Conservation (phyloP, 1,284 basidiomycete genomes). For the Fomitopsis palustris region DNA sequence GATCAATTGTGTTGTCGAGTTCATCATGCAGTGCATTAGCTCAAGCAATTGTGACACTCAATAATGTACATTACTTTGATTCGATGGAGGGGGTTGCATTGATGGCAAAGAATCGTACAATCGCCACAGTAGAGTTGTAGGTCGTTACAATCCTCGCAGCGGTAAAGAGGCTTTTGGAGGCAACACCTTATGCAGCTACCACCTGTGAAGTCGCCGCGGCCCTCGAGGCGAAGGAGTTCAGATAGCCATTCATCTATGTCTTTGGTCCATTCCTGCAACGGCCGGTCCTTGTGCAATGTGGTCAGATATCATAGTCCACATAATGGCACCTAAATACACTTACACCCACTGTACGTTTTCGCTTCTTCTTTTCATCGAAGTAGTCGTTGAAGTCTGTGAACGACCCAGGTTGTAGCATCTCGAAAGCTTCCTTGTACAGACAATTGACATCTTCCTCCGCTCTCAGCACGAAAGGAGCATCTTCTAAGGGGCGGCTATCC, state of each 20-base stretch:
- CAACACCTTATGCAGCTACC: slow-evolving; percentile 1
- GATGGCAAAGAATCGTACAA: background rate
- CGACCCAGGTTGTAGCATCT: background rate
- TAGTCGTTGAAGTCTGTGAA: background rate
- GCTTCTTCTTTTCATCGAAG: background rate
- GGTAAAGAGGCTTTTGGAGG: background rate
- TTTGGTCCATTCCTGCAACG: slow-evolving; percentile 5
- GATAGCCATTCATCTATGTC: slow-evolving; percentile 8
- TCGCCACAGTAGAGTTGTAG: background rate
- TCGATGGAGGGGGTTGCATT: background rate
- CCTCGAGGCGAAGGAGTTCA: slow-evolving; percentile 12
- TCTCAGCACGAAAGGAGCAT: no score
- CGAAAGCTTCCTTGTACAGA: background rate
- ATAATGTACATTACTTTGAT: background rate
- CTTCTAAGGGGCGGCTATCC: no score
- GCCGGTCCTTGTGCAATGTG: slow-evolving; percentile 4
- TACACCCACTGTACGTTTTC: background rate
- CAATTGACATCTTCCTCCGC: no score
- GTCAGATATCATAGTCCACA: background rate
- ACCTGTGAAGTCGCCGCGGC: slow-evolving; percentile 1
- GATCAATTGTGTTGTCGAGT: background rate
- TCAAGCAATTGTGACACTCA: background rate
- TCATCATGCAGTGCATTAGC: no score
- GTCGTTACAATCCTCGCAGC: background rate
- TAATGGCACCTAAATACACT: background rate